phyloP scores from a whole-genome alignment of 805 yeast species.

The Candida nanaspora region DNA sequence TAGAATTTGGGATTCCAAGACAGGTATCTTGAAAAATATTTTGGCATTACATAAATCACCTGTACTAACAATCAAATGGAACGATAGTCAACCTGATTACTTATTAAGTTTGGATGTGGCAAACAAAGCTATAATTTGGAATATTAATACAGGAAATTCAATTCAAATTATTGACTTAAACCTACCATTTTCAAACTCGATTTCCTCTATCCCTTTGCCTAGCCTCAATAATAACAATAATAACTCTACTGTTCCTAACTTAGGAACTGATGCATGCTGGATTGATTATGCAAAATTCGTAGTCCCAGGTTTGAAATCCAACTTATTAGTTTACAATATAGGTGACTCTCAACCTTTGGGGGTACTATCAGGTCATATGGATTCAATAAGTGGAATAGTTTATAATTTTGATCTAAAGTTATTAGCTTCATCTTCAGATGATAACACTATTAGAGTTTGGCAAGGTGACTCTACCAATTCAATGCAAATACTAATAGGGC shows the following conservation, averaged over 20 bases:
- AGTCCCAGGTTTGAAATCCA: constrained; percentile 51
- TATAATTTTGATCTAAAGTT: constrained; percentile 47
- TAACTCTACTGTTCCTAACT: not conserved
- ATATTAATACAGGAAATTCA: constrained; percentile 44
- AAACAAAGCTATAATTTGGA: constrained; percentile 58
- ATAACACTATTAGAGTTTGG: constrained; percentile 69
- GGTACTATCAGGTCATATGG: constrained; percentile 56
- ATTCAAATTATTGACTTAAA: constrained; percentile 35
- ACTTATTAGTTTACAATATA: constrained; percentile 49
- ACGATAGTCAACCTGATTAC: constrained; percentile 38
- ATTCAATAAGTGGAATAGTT: constrained; percentile 45
- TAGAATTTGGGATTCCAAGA: constrained; percentile 62
- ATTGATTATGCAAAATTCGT: constrained; percentile 62
- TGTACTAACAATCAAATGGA: constrained; percentile 56
- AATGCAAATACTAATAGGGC: constrained; percentile 41
- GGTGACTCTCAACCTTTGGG: constrained; percentile 42
- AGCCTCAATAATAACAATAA: too few relatives aligned
- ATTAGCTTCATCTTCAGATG: constrained; percentile 74
- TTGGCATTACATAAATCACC: constrained; percentile 48
- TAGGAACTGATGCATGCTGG: constrained; percentile 65
- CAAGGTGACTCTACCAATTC: constrained; percentile 52
- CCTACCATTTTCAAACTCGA: not conserved
- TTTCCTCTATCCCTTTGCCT: too few relatives aligned
- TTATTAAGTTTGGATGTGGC: constrained; percentile 55
- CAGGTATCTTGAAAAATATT: constrained; percentile 56